Conservation (phyloP, 805 yeast genomes). For the Saccharomyces eubayanus region DNA sequence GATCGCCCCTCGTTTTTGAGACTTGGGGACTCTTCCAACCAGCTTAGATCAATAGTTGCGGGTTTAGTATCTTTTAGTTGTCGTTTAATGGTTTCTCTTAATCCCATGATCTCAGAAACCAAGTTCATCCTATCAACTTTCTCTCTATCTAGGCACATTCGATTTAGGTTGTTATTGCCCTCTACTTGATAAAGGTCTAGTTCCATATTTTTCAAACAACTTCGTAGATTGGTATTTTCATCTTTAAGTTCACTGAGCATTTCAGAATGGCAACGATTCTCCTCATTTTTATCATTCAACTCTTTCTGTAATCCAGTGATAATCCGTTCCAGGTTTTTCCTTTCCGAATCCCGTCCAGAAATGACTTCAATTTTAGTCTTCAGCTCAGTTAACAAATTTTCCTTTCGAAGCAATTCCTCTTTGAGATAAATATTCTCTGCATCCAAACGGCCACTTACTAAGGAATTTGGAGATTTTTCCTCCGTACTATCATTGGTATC, state of each 20-base stretch:
- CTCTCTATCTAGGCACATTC: constrained; percentile 30
- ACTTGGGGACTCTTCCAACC: neutral
- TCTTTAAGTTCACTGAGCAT: constrained; percentile 11
- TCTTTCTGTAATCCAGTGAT: neutral
- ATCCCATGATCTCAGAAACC: constrained; percentile 38
- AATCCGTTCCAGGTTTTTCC: neutral
- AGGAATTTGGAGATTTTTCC: neutral
- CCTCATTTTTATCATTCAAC: constrained; percentile 4
- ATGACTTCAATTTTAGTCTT: constrained; percentile 15
- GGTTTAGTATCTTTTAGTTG: constrained; percentile 4
- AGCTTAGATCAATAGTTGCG: neutral
- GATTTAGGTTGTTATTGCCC: constrained; percentile 28
- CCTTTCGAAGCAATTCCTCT: neutral
- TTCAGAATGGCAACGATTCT: constrained; percentile 4
- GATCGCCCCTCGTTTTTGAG: neutral
- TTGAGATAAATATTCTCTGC: neutral
- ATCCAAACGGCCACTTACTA: neutral
- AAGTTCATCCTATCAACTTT: constrained; percentile 31
- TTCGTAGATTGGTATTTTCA: constrained; percentile 8
- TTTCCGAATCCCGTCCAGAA: neutral
- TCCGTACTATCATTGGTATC: neutral
- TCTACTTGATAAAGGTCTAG: constrained; percentile 20
- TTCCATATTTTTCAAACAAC: constrained; percentile 12
- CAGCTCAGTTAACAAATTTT: constrained; percentile 14
- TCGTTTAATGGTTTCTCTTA: constrained; percentile 30